Conservation (phyloP, 1,284 basidiomycete genomes). For the Pseudozyma sp. region DNA sequence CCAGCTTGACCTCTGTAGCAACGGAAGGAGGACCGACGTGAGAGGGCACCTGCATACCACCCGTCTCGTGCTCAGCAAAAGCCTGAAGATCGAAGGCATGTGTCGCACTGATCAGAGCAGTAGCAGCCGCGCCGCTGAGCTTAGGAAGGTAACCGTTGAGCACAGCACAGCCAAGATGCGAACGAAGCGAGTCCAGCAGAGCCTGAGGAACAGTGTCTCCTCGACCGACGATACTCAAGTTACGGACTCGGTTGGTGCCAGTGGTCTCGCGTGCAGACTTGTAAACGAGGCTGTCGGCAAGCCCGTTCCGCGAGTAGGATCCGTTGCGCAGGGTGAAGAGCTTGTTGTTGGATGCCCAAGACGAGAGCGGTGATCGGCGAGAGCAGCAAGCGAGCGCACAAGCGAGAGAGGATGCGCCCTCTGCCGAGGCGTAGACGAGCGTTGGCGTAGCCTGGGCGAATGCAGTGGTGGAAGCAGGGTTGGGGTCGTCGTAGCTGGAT, state of each 20-base stretch:
- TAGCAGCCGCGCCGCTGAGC: conserved; percentile 17
- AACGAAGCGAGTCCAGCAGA: conserved; percentile 61
- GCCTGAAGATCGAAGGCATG: conserved; percentile 65
- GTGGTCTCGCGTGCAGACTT: conserved; percentile 25
- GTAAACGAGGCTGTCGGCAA: conserved; percentile 53
- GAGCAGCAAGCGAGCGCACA: conserved; percentile 38
- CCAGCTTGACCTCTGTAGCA: conserved; percentile 62
- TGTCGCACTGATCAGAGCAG: conserved; percentile 54
- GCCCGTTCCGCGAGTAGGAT: conserved; percentile 23
- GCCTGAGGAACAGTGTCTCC: conserved; percentile 52
- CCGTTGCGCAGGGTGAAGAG: conserved; percentile 60
- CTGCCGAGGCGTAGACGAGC: conserved; percentile 54
- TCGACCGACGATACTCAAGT: conserved; percentile 31
- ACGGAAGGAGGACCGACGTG: conserved; percentile 66
- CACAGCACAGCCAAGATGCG: conserved; percentile 61
- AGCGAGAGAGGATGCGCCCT: conserved; percentile 50
- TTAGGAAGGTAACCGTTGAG: conserved; percentile 59
- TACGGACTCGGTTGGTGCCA: conserved; percentile 39
- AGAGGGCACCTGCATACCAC: conserved; percentile 46
- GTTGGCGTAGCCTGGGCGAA: conserved; percentile 41
- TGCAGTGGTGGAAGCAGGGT: conserved; percentile 19
- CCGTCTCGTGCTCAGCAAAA: conserved; percentile 55
- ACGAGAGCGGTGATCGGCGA: conserved; percentile 31
- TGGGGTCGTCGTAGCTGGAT: conserved; percentile 44
- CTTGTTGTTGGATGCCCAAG: conserved; percentile 43